Evolutionary conservation across 1,139 yeast species (phyloP), one percentile per base, ranked within the genome.

Genomic region (Pichia kudriavzevii): DNA sequence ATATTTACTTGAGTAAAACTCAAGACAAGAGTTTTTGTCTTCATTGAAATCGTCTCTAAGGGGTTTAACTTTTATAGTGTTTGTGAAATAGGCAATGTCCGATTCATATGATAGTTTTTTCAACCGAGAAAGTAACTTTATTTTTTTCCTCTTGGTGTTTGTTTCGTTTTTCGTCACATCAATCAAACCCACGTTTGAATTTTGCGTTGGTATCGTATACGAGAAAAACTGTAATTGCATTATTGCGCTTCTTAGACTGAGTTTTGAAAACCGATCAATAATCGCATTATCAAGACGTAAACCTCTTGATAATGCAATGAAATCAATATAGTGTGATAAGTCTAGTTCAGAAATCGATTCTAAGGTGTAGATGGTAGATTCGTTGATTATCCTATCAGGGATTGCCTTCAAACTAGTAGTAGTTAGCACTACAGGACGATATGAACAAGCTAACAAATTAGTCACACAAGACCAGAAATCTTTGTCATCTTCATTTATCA

Each of bases 351-450:
- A 23, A 2, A 42, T 44, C 7, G 39, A 34, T 3, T 34, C 31
- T 26, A 54, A 49, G 20, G 35, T 35, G 22, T 42, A 43, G n/a
- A 56, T 45, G 4, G 53, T 45, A 4, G 59, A 52, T 28, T 53
- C 53, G 12, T 72, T 68, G 12, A 72, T 48, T 7, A 83, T 58
- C 29, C 60, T 61, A 19, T 55, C 52, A 0, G 95, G 94, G 3
- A 85, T 60, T 25, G 59, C 65, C 7, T 63, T 52, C 2, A 68
- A 43, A 43, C 77, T 79, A 12, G 68, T 66, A 48, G 95, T 85
- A 0, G 94, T 84, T 19, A 91, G 51, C 1, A 88, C 69, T 1
- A 91, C 71, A 0, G 98, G 97, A 32, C 95, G 63, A 47, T 88
- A 67, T 0, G 94, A 73, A 21, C 74, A 71, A 26, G 69, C 65